These are phyloP conservation scores for Paxillus ammoniavirescens DNA, from an alignment of 768 basidiomycete species.

Conservation along the genomic window DNA sequence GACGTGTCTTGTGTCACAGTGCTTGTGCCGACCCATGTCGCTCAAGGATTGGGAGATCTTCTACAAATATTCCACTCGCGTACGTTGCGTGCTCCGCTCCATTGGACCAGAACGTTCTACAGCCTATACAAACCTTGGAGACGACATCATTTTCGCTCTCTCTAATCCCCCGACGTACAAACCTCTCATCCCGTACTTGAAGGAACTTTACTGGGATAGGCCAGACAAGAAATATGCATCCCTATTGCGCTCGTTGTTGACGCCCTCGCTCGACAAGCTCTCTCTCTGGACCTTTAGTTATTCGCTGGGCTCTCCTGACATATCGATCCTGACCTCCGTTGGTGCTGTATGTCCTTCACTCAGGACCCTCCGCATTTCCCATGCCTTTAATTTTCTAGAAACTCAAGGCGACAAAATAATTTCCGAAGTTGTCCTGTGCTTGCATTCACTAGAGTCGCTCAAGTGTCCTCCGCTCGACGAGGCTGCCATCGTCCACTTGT, in stretches of 20 bases:
- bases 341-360: slow-evolving; percentile 20
- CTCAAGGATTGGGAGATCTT: slow-evolving; percentile 29
- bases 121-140: slow-evolving; percentile 8
- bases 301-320: slow-evolving; percentile 12
- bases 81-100: slow-evolving; percentile 12
- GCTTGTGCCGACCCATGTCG: slow-evolving; percentile 24
- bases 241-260: slow-evolving; percentile 20
- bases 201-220: slow-evolving; percentile 17
- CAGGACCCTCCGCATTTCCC: slow-evolving; percentile 8
- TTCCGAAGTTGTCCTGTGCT: slow-evolving; percentile 18
- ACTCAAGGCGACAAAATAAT: slow-evolving; percentile 18
- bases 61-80: slow-evolving; percentile 23
- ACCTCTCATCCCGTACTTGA: slow-evolving; percentile 23
- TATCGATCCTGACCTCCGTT: slow-evolving; percentile 19
- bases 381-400: slow-evolving; percentile 5
- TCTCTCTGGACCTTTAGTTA: slow-evolving; percentile 1
- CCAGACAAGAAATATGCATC: slow-evolving; percentile 13
- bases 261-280: slow-evolving; percentile 21
- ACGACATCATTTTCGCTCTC: slow-evolving; percentile 24
- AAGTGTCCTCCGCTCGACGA: slow-evolving; percentile 20
- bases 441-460: slow-evolving; percentile 17
- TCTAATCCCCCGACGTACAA: slow-evolving; percentile 20
- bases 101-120: neutral
- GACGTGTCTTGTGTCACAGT: slow-evolving; percentile 6
- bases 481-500: slow-evolving; percentile 20